Conservation (phyloP, 1,139 yeast species). For the Debaryomyces sp. region DNA sequence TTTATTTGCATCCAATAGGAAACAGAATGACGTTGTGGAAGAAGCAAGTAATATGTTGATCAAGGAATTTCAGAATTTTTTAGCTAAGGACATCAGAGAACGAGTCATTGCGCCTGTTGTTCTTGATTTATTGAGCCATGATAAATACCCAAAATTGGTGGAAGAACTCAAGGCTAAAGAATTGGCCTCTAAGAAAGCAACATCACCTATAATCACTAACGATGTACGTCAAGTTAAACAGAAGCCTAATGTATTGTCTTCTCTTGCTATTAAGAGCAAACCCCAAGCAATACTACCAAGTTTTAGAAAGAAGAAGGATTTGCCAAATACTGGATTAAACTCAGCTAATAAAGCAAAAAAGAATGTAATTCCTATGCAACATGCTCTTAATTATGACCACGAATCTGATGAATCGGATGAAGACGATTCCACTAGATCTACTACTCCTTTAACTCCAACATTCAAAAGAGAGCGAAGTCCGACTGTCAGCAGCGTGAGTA, state of each 20-base stretch:
- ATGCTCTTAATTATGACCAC: conserved; percentile 61
- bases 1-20: conserved; percentile 11
- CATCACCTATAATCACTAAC: conserved; percentile 18
- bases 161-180: conserved; percentile 46
- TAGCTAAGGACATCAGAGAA: conserved; percentile 75
- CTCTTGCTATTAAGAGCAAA: conserved; percentile 29
- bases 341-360: conserved; percentile 22
- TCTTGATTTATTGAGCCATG: conserved; percentile 61
- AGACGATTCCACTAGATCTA: conserved; percentile 45
- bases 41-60: conserved; percentile 64
- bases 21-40: conserved; percentile 38
- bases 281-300: conserved; percentile 42
- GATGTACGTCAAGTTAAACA: conserved; percentile 8
- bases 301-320: conserved; percentile 47
- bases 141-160: conserved; percentile 57
- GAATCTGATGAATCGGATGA: conserved; percentile 50
- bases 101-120: conserved; percentile 74
- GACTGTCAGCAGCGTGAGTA: conserved; percentile 31
- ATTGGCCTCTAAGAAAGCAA: conserved; percentile 26
- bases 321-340: conserved; percentile 11
- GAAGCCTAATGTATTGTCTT: conserved; percentile 30
- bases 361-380: conserved; percentile 65
- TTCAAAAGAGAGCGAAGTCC: conserved; percentile 32
- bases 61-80: conserved; percentile 63
- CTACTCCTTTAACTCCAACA: conserved; percentile 37